Conservation (phyloP, 768 basidiomycete species). For the Naematelia aurantialba region DNA sequence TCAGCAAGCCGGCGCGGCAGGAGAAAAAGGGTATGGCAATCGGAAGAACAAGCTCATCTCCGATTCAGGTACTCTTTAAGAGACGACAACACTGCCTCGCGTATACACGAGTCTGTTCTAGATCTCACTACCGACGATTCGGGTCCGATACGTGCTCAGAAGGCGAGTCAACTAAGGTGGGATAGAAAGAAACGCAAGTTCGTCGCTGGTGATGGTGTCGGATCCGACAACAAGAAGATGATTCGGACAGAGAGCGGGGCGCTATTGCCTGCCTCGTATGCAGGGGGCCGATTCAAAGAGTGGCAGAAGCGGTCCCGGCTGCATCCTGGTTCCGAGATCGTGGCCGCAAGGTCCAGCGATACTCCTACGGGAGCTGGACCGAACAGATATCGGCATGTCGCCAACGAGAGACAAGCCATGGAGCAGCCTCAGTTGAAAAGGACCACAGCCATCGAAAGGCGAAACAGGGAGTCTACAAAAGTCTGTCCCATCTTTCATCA, state of each 20-base stretch:
- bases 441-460: too few species aligned
- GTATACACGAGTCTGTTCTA: slow-evolving; percentile 73
- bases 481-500: neutral
- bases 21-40: neutral
- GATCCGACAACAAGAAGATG: slow-evolving; percentile 89
- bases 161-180: slow-evolving; percentile 69
- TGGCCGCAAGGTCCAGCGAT: slow-evolving; percentile 23
- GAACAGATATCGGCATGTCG: neutral
- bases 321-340: neutral
- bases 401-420: too few species aligned
- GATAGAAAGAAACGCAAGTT: slow-evolving; percentile 96
- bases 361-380: neutral
- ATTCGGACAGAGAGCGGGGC: slow-evolving; percentile 89
- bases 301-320: slow-evolving; percentile 60
- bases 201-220: slow-evolving; percentile 74
- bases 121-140: slow-evolving; percentile 79
- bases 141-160: slow-evolving; percentile 53
- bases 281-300: slow-evolving; percentile 89
- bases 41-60: neutral
- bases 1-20: neutral
- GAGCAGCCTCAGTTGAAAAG: too few species aligned
- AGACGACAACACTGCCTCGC: slow-evolving; percentile 49
- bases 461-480: neutral
- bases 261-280: slow-evolving; percentile 83
- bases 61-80: neutral